Evolutionary conservation across 1,139 yeast genomes (phyloP).

Genomic region (Pichia kudriavzevii): DNA sequence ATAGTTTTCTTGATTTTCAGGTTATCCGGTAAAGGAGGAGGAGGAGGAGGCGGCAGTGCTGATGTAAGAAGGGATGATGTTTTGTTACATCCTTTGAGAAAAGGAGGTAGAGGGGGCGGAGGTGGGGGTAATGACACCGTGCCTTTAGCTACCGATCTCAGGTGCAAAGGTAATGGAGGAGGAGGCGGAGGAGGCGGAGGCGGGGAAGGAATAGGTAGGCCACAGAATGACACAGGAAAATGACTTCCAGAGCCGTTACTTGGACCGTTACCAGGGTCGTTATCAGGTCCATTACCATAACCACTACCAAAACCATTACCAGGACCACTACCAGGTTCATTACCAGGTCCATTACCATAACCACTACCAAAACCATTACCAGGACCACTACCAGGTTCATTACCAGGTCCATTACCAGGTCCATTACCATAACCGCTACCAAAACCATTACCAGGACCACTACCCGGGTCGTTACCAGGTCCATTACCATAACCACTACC

Average conservation of each 20-base stretch:
- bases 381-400: slow-evolving; percentile 2
- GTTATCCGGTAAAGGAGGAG: slow-evolving; percentile 2
- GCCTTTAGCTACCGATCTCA: too few species aligned
- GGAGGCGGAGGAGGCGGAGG: slow-evolving; percentile 1
- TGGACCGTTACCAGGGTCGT: slow-evolving; percentile 1
- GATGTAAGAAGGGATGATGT: not conserved
- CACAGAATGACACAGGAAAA: too few species aligned
- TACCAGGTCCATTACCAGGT: slow-evolving; percentile 1
- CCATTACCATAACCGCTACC: slow-evolving; percentile 4
- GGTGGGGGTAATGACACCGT: slow-evolving; percentile 6
- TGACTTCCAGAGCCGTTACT: not conserved
- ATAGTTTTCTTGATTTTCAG: not conserved
- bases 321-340: slow-evolving; percentile 6
- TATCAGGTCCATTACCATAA: slow-evolving; percentile 2
- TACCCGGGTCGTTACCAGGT: slow-evolving; percentile 8
- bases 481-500: slow-evolving; percentile 9
- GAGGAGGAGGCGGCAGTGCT: slow-evolving; percentile 4
- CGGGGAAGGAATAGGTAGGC: not conserved
- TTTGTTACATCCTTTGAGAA: not conserved
- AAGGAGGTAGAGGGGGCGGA: slow-evolving; percentile 6
- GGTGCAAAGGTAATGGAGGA: not conserved
- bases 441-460: slow-evolving; percentile 7
- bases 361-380: slow-evolving; percentile 8
- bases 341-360: slow-evolving; percentile 8
- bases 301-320: slow-evolving; percentile 6